A percentile compares a stretch with the other conserved stretches of the same genome.
Conservation (phyloP, 805 yeast species). For the Candida patagonica region DNA sequence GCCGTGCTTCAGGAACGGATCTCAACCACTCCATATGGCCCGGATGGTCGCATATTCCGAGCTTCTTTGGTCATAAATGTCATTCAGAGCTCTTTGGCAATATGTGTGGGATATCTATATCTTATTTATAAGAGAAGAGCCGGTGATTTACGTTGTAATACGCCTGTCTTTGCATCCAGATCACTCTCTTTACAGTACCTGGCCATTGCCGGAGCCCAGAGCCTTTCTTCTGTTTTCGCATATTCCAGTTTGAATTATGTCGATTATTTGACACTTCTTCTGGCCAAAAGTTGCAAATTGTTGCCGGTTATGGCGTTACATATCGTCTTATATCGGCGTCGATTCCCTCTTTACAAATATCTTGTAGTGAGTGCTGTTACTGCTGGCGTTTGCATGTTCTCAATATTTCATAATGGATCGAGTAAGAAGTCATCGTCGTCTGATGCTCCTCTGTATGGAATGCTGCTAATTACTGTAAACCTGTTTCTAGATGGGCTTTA, state of each 20-base stretch:
- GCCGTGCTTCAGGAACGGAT: constrained; percentile 85
- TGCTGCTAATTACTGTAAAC: constrained; percentile 47
- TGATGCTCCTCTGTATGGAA: constrained; percentile 44
- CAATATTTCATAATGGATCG: constrained; percentile 38
- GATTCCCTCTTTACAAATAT: constrained; percentile 69
- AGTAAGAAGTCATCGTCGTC: constrained; percentile 17
- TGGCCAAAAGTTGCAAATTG: constrained; percentile 89
- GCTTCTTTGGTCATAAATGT: constrained; percentile 73
- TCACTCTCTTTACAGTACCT: constrained; percentile 32
- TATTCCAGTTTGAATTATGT: constrained; percentile 71
- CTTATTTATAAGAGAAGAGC: constrained; percentile 28
- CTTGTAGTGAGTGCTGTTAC: constrained; percentile 73
- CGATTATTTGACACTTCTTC: constrained; percentile 71
- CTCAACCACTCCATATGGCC: constrained; percentile 64
- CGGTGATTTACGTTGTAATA: background rate
- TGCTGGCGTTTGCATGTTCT: constrained; percentile 71
- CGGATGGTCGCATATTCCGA: constrained; percentile 45
- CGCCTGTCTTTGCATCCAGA: constrained; percentile 23
- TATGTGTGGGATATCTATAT: constrained; percentile 56
- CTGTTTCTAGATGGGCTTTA: constrained; percentile 84
- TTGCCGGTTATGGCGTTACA: constrained; percentile 92
- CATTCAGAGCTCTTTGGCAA: constrained; percentile 67
- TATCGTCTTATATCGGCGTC: constrained; percentile 53
- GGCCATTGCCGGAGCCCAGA: constrained; percentile 61
- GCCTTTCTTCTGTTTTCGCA: constrained; percentile 76